Percentiles rank a stretch among this genome's conserved stretches.
phyloP scores from a whole-genome alignment of 495 filamentous ascomycete genomes.

The Pyrenula aspistea region DNA sequence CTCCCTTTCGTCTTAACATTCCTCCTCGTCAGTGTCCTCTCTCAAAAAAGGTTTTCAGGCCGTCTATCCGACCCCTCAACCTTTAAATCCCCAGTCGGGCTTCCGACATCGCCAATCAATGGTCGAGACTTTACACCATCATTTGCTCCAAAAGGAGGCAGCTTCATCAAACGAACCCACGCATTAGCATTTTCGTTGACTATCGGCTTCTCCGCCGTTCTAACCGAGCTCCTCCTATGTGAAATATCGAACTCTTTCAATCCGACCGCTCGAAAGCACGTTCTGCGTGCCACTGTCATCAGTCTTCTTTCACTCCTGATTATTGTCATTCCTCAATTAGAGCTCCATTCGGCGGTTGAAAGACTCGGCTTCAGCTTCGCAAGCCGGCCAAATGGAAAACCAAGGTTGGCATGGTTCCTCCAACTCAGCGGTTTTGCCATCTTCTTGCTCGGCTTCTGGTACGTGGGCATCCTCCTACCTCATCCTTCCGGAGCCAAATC shows the following conservation, averaged over 20 bases:
- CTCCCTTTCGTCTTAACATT: constrained; percentile 54
- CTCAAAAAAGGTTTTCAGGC: constrained; percentile 52
- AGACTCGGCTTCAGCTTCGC: constrained; percentile 46
- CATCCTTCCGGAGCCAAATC: constrained; percentile 13
- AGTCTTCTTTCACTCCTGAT: constrained; percentile 54
- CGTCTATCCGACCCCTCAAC: constrained; percentile 38
- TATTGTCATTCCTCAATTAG: constrained; percentile 56
- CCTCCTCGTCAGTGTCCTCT: constrained; percentile 37
- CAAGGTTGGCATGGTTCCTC: constrained; percentile 42
- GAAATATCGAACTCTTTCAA: constrained; percentile 65
- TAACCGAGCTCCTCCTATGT: constrained; percentile 64
- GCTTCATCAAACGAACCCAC: constrained; percentile 31
- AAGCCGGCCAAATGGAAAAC: constrained; percentile 28
- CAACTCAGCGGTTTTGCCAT: constrained; percentile 41
- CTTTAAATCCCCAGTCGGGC: constrained; percentile 11
- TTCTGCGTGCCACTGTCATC: constrained; percentile 51
- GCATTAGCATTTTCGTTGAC: constrained; percentile 57
- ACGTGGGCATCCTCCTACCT: constrained; percentile 50
- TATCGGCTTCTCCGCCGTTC: constrained; percentile 57
- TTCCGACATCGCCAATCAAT: background rate
- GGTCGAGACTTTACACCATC: constrained; percentile 9
- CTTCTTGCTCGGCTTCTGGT: constrained; percentile 68
- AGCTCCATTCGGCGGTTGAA: constrained; percentile 53
- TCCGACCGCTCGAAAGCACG: constrained; percentile 44
- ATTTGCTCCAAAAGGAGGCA: constrained; percentile 5